A percentile compares a stretch with the other conserved stretches of the same genome.
phyloP scores from a whole-genome alignment of 2,329 filamentous ascomycete genomes.

The Monosporascus sp. region DNA sequence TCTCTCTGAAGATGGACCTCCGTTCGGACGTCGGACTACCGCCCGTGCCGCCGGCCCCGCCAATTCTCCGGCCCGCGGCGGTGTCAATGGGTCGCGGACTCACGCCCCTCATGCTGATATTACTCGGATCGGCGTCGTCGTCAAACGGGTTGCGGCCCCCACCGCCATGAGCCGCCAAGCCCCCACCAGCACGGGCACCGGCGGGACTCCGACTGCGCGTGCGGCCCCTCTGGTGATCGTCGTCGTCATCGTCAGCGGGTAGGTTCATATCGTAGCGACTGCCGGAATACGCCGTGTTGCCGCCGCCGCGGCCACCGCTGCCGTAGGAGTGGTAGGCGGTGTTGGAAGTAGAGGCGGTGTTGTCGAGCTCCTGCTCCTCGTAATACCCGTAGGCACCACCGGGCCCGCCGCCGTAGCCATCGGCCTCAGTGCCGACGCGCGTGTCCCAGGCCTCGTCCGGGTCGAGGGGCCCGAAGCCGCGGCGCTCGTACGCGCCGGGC shows the following conservation, averaged over 20 bases:
- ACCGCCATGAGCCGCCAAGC: slow-evolving; percentile 36
- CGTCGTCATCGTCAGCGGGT: slow-evolving; percentile 27
- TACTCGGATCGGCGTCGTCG: slow-evolving; percentile 57
- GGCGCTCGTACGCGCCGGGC: slow-evolving; percentile 65
- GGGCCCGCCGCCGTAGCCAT: slow-evolving; percentile 48
- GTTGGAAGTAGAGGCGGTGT: slow-evolving; percentile 22
- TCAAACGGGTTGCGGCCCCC: slow-evolving; percentile 61
- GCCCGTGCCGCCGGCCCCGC: slow-evolving; percentile 4
- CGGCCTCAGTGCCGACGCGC: slow-evolving; percentile 68
- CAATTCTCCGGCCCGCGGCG: slow-evolving; percentile 3
- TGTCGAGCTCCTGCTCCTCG: slow-evolving; percentile 70
- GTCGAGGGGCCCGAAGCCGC: slow-evolving; percentile 65
- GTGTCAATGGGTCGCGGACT: slow-evolving; percentile 69
- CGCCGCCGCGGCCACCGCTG: slow-evolving; percentile 58
- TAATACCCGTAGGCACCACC: slow-evolving; percentile 48
- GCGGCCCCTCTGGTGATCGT: slow-evolving; percentile 31
- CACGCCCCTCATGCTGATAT: slow-evolving; percentile 60
- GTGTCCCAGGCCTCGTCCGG: slow-evolving; percentile 85
- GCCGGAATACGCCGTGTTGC: slow-evolving; percentile 15
- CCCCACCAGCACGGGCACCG: slow-evolving; percentile 24
- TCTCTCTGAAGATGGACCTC: slow-evolving; percentile 24
- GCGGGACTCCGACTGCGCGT: slow-evolving; percentile 36
- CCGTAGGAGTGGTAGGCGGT: slow-evolving; percentile 28
- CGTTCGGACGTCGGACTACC: slow-evolving; percentile 25
- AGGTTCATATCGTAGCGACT: slow-evolving; percentile 47